Base-by-base conservation (phyloP, 495 filamentous ascomycete species). In the Lepidopterella palustris region DNA sequence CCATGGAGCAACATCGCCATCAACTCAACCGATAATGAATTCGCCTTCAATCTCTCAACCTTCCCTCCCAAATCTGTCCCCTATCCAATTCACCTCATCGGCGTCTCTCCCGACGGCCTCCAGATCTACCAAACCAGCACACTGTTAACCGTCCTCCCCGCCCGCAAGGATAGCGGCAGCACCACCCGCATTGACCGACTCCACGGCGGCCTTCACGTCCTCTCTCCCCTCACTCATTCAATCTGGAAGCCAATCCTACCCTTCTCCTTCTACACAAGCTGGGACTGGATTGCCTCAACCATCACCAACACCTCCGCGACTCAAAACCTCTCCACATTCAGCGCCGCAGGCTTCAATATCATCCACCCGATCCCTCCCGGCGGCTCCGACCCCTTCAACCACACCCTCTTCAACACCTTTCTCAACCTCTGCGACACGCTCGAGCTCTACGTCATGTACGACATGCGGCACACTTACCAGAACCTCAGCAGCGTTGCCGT, bases 371-470 rank as follows among this genome's bases (percentile, higher is more conserved):
- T 82, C 1, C 79, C 79, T 5, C 60, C 61, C 5, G 68, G 65
- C 13, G 69, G 64, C 40, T 39, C 55, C 21, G 51, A 64, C 18
- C 64, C 67, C 5, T 67, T 67, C 51, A 61, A 70, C 59, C 45
- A 27, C 32, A 61, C 63, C 24, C 11, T 61, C 20, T 62, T 64
- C 58, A 20, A 60, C 74, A 18, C 55, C n/a, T 78, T 79, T 35
- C 79, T 86, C 32, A 72, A 78, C 21, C 73, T 78, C 59, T 78
- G 83, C 68, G 80, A 86, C 61, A 64, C 74, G 54, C 62, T 82
- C 28, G 76, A 75, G n/a, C 70, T 88, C n/a, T 81, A 75, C 63
- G 77, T 82, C 55, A 82, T 86, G 79, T 87, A 84, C 63, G 80
- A 86, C 60, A 78, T 88, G 71, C 78, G 85, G 0, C 76, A 79